phyloP scores from a whole-genome alignment of 257 asterid genomes.

The Solanum appendiculatum region DNA sequence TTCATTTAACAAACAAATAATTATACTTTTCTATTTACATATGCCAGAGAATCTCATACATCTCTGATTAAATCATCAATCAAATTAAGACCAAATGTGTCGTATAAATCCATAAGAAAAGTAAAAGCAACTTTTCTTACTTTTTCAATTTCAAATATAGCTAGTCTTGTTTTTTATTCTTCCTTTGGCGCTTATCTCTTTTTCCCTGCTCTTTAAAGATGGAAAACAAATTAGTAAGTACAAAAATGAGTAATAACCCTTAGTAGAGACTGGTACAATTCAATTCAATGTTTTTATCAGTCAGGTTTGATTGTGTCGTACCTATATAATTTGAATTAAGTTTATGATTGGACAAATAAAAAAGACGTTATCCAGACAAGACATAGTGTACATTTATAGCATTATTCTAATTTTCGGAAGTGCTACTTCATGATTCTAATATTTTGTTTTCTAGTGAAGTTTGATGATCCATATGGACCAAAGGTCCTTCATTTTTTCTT shows the following conservation, averaged over 20 bases:
- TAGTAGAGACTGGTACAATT: neutral
- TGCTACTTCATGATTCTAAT: neutral
- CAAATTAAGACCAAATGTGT: neutral
- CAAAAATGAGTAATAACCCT: neutral
- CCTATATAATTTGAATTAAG: neutral
- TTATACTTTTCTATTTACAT: neutral
- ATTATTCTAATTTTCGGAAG: neutral
- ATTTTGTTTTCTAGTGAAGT: neutral
- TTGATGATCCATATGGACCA: neutral
- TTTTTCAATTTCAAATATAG: neutral
- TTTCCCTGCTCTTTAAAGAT: too few species aligned
- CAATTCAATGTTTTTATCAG: neutral
- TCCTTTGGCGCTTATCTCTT: too few species aligned
- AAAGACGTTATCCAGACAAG: neutral
- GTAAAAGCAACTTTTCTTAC: neutral
- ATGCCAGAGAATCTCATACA: neutral
- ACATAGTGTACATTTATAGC: neutral
- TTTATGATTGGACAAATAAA: neutral
- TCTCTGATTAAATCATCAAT: neutral
- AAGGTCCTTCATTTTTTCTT: neutral
- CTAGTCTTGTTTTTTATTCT: neutral
- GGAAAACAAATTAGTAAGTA: too few species aligned
- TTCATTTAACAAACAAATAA: too few species aligned
- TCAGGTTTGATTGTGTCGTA: neutral
- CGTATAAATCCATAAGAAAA: neutral